Base-by-base conservation (phyloP, 208 protist genomes). In the Trypanosoma brucei region DNA sequence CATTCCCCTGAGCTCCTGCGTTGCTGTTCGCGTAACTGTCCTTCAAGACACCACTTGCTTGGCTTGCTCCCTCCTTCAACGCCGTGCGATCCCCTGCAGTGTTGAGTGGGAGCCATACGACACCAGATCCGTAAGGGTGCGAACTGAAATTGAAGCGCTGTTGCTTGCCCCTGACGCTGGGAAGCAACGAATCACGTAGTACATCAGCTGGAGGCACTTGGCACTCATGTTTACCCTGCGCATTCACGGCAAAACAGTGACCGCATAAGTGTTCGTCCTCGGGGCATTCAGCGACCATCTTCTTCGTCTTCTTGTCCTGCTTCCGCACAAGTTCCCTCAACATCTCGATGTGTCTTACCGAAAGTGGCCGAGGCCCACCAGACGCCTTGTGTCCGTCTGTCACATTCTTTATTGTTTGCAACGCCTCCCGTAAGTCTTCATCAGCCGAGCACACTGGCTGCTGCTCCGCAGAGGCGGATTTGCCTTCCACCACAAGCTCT, bases 181-280 rank as follows among this genome's bases (percentile, higher is more conserved):
- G 79, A 86, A 42, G 76, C 78, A 52, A 78, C 68, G 62, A 76
- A 78, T 64, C 73, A 63, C 72, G 60, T 46, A 69, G 71, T 30
- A 62, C 55, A 66, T 35, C 72, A 42, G 40, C 7, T 7, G 52
- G 62, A 48, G 62, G 42, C 4, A 71, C 33, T 22, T 59, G 73
- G 52, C 64, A 75, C 13, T 80, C 54, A 59, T 93, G 79, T 36
- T 74, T 76, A 34, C 76, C 83, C 63, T 93, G 81, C 39, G 81
- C 81, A 39, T 93, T 65, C n/a, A 86, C 68, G 35, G 75, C 65
- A 61, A 89, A 76, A 72, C 84, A 89, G 75, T 93, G 84, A 60
- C 74, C 68, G 57, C 84, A 91, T 40, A 81, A 50, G 58, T 88
- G 78, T 6, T 81, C 78, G 70, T 84, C 70, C 49, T 91, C 50